These are phyloP conservation scores for Solanum hybrid DNA, from an alignment of 305 asterid genomes.

Conservation along the genomic window DNA sequence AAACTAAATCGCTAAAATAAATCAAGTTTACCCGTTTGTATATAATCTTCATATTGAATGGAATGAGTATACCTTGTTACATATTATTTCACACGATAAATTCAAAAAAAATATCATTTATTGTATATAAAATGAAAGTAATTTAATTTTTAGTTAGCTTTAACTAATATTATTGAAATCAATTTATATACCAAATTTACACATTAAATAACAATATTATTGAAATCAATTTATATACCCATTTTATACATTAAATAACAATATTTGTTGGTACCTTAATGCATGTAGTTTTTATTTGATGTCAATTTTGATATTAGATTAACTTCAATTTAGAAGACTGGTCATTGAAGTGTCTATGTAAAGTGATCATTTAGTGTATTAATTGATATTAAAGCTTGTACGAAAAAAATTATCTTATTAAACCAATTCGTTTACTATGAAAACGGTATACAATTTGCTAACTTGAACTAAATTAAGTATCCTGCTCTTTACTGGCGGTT, in stretches of 20 bases:
- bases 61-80: background rate
- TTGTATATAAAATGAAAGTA: too few species aligned
- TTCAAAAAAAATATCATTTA: background rate
- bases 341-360: too few species aligned
- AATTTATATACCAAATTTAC: too few species aligned
- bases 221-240: too few species aligned
- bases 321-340: background rate
- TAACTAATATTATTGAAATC: background rate
- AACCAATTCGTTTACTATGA: background rate
- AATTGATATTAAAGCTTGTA: background rate
- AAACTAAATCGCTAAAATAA: too few species aligned
- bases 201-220: too few species aligned
- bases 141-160: too few species aligned
- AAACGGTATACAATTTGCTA: background rate
- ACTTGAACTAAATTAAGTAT: background rate
- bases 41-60: background rate
- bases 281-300: background rate
- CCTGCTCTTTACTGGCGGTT: background rate
- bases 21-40: too few species aligned
- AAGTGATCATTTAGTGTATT: background rate
- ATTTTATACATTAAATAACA: background rate
- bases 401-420: too few species aligned
- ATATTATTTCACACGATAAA: background rate
- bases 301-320: background rate
- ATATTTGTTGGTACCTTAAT: background rate